Base-by-base conservation (phyloP, 768 basidiomycete genomes). In the Agrocybe praecox region DNA sequence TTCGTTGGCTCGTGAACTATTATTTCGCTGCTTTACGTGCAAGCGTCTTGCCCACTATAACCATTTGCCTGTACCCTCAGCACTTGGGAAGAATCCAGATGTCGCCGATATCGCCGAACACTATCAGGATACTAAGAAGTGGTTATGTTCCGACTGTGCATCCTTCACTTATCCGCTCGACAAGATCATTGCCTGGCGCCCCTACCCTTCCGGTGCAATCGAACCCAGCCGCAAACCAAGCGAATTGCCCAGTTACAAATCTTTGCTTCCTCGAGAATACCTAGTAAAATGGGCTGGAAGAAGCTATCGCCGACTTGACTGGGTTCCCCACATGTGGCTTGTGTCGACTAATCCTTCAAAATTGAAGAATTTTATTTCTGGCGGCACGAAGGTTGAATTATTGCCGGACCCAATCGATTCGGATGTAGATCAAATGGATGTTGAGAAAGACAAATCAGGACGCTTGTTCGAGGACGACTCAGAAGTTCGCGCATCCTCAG, bases 301-400 rank as follows among this genome's bases (percentile, higher is more conserved):
- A 45, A 92, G 94, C 61, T 98, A 91, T 70, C 77, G 90, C 52
- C 83, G 89, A 43, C 74, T 83, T 11, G 81, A 89, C 68, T 98
- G 95, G 95, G 94, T 97, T 1, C 90, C 94, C 26, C 95, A 98
- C 64, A 86, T 89, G 77, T 98, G 94, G 94, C 76, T 97, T 1
- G 75, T 86, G 26, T 83, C 88, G 10, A 86, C 83, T n/a, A 77
- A 84, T 50, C 67, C 73, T n/a, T 66, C 70, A 11, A 92, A 88
- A 66, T 73, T 97, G 56, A 89, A 88, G 62, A 83, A 91, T 67
- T 98, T 96, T 72, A 74, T 96, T 36, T 62, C 69, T 9, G 76
- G 79, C 14, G 93, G 94, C 3, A 74, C 89, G 1, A 86, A 82
- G 65, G 81, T 94, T 14, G 78, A 86, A 34, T 75, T 96, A 45